phyloP scores from a whole-genome alignment of 768 basidiomycete species.

The Lyophyllum shimeji region DNA sequence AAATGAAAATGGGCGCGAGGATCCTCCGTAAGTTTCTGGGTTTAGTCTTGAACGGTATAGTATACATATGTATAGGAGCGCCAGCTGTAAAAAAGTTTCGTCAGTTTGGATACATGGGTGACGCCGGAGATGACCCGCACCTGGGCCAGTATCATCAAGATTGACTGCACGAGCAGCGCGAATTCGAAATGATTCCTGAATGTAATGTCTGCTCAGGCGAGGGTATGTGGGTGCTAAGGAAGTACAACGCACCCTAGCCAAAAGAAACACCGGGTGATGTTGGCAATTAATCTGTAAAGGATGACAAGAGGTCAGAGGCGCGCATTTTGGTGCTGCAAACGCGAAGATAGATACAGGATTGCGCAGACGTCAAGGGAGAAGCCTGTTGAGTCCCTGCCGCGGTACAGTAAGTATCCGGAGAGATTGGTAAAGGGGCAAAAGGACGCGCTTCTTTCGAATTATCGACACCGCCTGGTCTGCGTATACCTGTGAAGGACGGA shows the following conservation, averaged over 20 bases:
- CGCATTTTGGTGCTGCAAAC: background rate
- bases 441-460: constrained; percentile 63
- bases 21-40: constrained; percentile 57
- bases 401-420: constrained; percentile 2
- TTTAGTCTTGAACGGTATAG: constrained; percentile 61
- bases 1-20: constrained; percentile 68
- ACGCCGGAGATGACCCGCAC: constrained; percentile 35
- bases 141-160: constrained; percentile 85
- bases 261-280: constrained; percentile 89
- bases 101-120: constrained; percentile 13
- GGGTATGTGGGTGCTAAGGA: background rate
- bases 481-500: constrained; percentile 52
- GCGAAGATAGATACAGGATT: constrained; percentile 54
- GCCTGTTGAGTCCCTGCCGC: constrained; percentile 74
- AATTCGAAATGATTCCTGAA: constrained; percentile 66
- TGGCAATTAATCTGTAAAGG: constrained; percentile 63
- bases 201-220: too few species aligned
- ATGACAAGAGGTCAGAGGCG: constrained; percentile 4
- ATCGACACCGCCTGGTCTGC: constrained; percentile 84
- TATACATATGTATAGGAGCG: constrained; percentile 80
- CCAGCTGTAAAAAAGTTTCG: constrained; percentile 49
- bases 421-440: constrained; percentile 1
- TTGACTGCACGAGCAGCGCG: constrained; percentile 75
- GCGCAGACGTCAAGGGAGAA: constrained; percentile 88
- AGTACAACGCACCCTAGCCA: constrained; percentile 65